Evolutionary conservation across 805 yeast genomes (phyloP), one percentile per base, ranked within the genome.

Genomic region (Saccharomycopsis sp.): DNA sequence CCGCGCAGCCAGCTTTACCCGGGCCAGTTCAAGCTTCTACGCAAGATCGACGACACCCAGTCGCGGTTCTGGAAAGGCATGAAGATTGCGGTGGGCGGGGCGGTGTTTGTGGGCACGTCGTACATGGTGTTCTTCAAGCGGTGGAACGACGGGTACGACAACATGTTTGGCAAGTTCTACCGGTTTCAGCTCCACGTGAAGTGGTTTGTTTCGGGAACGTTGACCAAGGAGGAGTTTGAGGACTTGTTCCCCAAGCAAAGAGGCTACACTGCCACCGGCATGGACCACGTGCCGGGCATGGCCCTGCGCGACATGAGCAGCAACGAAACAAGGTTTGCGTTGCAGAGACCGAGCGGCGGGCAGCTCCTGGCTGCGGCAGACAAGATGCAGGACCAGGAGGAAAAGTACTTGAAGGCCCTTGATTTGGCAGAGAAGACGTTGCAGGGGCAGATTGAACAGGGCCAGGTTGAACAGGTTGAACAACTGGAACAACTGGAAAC

Each of bases 131-230:
- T 85, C 56, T 77, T 83, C 60, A 73, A 78, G 56, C 64, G 86
- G 39, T 84, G 95, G 95, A 83, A 85, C 53, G 92, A 84, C 44
- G 87, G 87, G 2, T 71, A 73, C 48, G 89, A 84, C 43, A 78
- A 84, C 52, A 75, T 80, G 5, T 76, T 84, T 59, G 70, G 85
- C 9, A 75, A 71, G 30, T 75, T 81, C 37, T 76, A 83, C 57
- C 59, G 89, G 37, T 56, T 66, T 19, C 76, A 84, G 48, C 66
- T 84, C 32, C 60, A 70, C 29, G 34, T 70, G 34, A 73, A 82
- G 53, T 77, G 77, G 48, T 50, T 56, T 40, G 34, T 80, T 2
- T 46, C 69, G n/a, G 80, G 81, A 1, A 59, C 59, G 15, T 63
- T 85, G 43, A 59, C 71, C 4, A 75, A 68, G 7, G 69, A 69